Evolutionary conservation across 495 filamentous ascomycete species (phyloP).

Genomic region (Niebla homalea): DNA sequence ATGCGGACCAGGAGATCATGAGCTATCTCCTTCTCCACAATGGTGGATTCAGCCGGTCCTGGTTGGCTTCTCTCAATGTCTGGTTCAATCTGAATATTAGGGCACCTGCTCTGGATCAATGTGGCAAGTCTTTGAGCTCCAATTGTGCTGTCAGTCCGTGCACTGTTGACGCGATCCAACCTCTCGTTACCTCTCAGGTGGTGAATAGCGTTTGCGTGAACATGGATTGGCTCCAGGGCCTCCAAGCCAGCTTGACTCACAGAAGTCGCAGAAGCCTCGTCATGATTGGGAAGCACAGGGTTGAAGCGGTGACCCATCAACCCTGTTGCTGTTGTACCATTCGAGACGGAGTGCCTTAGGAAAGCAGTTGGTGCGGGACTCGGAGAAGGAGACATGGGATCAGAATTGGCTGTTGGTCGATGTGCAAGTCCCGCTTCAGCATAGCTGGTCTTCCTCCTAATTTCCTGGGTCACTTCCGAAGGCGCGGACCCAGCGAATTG

Average conservation of each 20-base stretch:
- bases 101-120: constrained; percentile 1
- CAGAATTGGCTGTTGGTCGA: neutral
- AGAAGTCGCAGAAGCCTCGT: neutral
- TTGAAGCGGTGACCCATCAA: neutral
- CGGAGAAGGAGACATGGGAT: neutral
- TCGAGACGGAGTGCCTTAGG: neutral
- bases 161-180: neutral
- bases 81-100: neutral
- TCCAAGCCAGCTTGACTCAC: constrained; percentile 8
- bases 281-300: neutral
- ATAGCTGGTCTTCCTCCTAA: constrained; percentile 5
- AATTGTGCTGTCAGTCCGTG: constrained; percentile 2
- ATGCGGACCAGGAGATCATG: constrained; percentile 2
- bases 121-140: constrained; percentile 5
- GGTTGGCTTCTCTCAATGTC: neutral
- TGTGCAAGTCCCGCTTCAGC: neutral
- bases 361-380: neutral
- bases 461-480: neutral
- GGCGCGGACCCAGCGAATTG: constrained; percentile 3
- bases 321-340: neutral
- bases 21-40: neutral
- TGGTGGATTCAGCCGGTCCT: neutral
- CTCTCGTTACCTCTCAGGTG: neutral
- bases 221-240: neutral
- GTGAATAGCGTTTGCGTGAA: neutral